These are phyloP conservation scores for Coniochaeta ligniaria DNA, from an alignment of 2,329 filamentous ascomycete species.

Conservation along the genomic window DNA sequence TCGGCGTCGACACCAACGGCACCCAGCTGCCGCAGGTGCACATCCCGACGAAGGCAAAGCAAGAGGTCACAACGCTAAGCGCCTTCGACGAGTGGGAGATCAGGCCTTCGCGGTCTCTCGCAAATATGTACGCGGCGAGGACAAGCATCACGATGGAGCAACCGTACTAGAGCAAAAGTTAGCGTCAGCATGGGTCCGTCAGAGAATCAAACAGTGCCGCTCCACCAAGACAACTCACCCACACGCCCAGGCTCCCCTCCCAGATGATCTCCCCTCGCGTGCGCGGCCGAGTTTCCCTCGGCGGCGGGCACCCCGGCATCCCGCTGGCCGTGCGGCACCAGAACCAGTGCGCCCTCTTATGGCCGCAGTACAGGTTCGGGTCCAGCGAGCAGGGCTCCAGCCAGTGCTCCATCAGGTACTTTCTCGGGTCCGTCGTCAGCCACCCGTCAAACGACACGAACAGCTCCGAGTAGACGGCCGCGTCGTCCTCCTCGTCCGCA, in stretches of 20 bases:
- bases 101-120: constrained; percentile 1
- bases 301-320: background rate
- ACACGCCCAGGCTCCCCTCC: background rate
- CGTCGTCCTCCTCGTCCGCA: background rate
- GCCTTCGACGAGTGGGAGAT: constrained; percentile 3
- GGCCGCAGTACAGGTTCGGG: background rate
- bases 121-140: constrained; percentile 3
- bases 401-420: background rate
- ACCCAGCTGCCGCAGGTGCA: background rate
- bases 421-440: background rate
- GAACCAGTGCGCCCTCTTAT: background rate
- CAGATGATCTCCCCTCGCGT: background rate
- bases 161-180: background rate
- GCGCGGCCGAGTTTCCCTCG: background rate
- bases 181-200: background rate
- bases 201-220: background rate
- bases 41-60: constrained; percentile 2
- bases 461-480: background rate
- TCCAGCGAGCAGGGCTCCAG: background rate
- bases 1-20: background rate
- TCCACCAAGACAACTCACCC: background rate
- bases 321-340: background rate
- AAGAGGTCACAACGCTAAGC: constrained; percentile 4
- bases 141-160: background rate
- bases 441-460: background rate